Evolutionary conservation across 2,329 filamentous ascomycete genomes (phyloP).

Genomic region (Drechslera avenae): DNA sequence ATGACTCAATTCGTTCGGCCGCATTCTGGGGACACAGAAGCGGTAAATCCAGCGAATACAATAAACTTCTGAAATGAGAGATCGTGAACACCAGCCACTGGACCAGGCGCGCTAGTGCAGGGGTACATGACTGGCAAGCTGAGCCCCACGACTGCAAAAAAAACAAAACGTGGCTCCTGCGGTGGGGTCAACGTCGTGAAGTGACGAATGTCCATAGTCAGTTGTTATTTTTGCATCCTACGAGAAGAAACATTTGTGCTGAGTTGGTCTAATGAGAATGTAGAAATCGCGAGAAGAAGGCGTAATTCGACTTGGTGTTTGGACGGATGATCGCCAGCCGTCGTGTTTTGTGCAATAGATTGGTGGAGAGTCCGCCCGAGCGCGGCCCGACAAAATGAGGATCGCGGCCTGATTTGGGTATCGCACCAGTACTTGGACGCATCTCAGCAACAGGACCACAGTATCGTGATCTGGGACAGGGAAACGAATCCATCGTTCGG

Average conservation of each 20-base stretch:
- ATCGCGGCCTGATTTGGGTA: slow-evolving; percentile 14
- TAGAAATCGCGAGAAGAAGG: not conserved
- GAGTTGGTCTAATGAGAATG: no score
- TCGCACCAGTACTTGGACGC: slow-evolving; percentile 13
- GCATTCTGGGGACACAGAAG: slow-evolving; percentile 5
- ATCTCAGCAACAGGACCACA: slow-evolving; percentile 16
- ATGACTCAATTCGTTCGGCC: slow-evolving; percentile 6
- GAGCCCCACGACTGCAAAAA: slow-evolving; percentile 10
- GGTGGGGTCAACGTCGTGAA: not conserved
- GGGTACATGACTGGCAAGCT: slow-evolving; percentile 20
- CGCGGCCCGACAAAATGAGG: slow-evolving; percentile 16
- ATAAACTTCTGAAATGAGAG: slow-evolving; percentile 6
- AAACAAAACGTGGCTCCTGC: not conserved
- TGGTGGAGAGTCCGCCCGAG: slow-evolving; percentile 12
- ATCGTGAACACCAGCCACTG: slow-evolving; percentile 7
- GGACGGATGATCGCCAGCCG: slow-evolving; percentile 18
- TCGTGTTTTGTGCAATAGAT: slow-evolving; percentile 10
- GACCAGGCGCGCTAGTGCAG: slow-evolving; percentile 16
- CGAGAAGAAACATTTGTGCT: not conserved
- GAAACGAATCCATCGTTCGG: slow-evolving; percentile 16
- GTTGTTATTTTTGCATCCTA: not conserved
- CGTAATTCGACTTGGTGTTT: slow-evolving; percentile 14
- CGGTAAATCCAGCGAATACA: slow-evolving; percentile 11
- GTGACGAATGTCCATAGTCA: not conserved
- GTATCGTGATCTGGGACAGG: slow-evolving; percentile 15